Conservation (phyloP, 352 stramenopile genomes). For the Blastocystis sp. region DNA sequence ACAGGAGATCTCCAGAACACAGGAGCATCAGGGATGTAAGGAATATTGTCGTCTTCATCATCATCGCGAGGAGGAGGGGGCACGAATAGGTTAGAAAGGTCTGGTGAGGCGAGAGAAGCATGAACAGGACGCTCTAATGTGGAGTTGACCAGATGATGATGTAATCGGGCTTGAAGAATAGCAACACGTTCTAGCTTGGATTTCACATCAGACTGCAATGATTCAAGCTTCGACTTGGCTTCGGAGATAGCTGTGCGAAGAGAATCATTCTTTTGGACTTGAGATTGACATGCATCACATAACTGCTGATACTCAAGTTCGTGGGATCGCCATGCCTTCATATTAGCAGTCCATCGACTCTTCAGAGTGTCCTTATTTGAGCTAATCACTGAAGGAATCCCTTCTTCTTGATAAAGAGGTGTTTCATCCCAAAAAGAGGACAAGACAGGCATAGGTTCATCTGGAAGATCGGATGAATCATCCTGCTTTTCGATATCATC, state of each 20-base stretch:
- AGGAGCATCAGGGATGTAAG: neutral
- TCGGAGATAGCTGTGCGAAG: neutral
- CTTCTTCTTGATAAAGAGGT: neutral
- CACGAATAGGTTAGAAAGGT: neutral
- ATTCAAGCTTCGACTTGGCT: neutral
- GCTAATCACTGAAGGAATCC: neutral
- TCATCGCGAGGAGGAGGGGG: neutral
- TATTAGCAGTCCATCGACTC: neutral
- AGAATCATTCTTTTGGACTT: neutral
- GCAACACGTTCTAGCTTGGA: neutral
- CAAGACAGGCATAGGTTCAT: too few relatives aligned
- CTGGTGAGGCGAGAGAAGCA: neutral
- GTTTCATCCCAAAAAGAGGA: too few relatives aligned
- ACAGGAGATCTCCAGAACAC: neutral
- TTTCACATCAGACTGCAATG: neutral
- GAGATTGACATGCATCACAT: neutral
- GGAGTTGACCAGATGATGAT: conserved; percentile 13
- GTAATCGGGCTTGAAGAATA: conserved; percentile 3
- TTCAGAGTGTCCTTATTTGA: neutral
- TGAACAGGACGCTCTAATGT: neutral
- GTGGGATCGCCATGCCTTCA: neutral
- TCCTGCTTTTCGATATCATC: too few relatives aligned
- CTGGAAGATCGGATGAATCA: too few relatives aligned
- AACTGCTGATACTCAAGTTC: neutral
- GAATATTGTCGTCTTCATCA: neutral